Evolutionary conservation across 768 basidiomycete genomes (phyloP), one percentile per base, ranked within the genome.

Genomic region (Kwoniella shandongensis): DNA sequence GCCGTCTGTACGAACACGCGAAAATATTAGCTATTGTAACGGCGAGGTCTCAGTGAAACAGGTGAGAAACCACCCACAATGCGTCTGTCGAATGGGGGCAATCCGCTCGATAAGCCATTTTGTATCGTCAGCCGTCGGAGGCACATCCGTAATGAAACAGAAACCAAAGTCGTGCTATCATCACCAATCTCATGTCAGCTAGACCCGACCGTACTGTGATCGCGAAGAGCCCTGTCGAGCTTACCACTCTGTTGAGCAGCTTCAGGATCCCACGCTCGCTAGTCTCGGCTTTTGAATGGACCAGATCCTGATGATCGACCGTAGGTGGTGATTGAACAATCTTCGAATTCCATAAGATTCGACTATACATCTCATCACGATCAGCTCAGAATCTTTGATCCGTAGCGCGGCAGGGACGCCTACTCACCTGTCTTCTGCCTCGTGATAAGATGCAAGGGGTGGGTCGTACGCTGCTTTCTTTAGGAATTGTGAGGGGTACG

Each of bases 401-500:
- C 15, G 18, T 48, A 35, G 25, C 20, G 35, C 0, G 25, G 17
- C 22, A 44, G 23, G 2, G 29, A 17, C 15, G 57, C 17, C 23
- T 7, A 44, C 50, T 36, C 47, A 53, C 48, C 38, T 46, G 18
- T 42, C 32, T 20, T 38, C 40, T 4, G 40, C 45, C 22, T 49
- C 52, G n/a, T 45, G 23, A 23, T 59, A 51, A 20, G 50, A 51
- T 6, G 45, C 47, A 3, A 76, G 69, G 2, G 82, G 80, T 8
- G 91, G 89, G 70, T 92, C 88, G 70, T 93, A 94, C 3, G 89
- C 85, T 59, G 90, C 84, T 59, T 77, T 72, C 67, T 81, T 81
- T 3, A 97, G 81, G 87, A 91, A 94, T 35, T 83, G 78, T 87
- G 90, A 91, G 0, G 93, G 91, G 69, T 89, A 97, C 47, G 86